Percentiles rank a stretch among this genome's conserved stretches.
These are phyloP conservation scores for Sugiyamaella xylanicola DNA, from an alignment of 1,139 yeast species.

Conservation along the genomic window DNA sequence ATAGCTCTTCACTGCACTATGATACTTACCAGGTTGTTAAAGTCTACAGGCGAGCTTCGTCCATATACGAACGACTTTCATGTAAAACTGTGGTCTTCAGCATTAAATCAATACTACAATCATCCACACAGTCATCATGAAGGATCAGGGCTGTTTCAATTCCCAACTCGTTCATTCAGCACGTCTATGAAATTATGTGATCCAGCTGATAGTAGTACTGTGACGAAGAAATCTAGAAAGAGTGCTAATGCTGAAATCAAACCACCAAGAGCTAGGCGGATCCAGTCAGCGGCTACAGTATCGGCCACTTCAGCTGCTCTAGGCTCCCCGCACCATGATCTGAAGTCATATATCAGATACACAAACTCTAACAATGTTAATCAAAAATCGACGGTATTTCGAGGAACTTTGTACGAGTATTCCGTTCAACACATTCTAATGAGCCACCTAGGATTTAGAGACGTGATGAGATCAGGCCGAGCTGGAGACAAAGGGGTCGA, in stretches of 20 bases:
- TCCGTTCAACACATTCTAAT: slow-evolving; percentile 51
- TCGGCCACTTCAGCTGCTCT: slow-evolving; percentile 1
- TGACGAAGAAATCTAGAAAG: too few species aligned
- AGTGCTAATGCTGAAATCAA: too few species aligned
- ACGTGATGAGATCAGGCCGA: slow-evolving; percentile 58
- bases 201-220: not conserved
- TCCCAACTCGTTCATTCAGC: not conserved
- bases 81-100: not conserved
- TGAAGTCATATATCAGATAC: slow-evolving; percentile 41
- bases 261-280: not conserved
- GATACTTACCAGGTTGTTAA: not conserved
- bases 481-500: slow-evolving; percentile 76
- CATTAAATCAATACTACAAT: too few species aligned
- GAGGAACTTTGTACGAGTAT: slow-evolving; percentile 72
- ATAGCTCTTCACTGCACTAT: too few species aligned
- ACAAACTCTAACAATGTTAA: slow-evolving; percentile 38
- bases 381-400: slow-evolving; percentile 54
- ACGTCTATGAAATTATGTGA: not conserved
- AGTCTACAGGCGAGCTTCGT: not conserved
- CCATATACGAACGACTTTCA: not conserved
- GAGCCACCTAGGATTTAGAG: slow-evolving; percentile 46
- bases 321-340: slow-evolving; percentile 29
- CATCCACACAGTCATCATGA: too few species aligned
- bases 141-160: too few species aligned
- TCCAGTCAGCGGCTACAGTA: slow-evolving; percentile 2